Evolutionary conservation across 2,329 filamentous ascomycete genomes (phyloP).

Genomic region (Fusarium armeniacum): DNA sequence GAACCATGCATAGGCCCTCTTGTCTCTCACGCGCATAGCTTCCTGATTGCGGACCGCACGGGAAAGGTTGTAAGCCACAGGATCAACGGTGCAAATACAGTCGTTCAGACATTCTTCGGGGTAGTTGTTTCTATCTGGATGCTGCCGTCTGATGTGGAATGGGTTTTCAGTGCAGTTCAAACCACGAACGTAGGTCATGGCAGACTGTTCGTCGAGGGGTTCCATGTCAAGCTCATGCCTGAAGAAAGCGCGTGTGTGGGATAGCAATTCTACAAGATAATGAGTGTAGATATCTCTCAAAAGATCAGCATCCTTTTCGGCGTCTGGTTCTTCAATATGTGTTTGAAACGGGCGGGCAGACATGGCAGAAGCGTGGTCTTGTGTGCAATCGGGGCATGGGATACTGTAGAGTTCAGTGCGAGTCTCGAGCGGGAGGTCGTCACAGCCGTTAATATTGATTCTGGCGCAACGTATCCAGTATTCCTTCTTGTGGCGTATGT

Average conservation of each 20-base stretch:
- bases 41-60: constrained; percentile 29
- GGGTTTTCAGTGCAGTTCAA: constrained; percentile 19
- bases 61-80: constrained; percentile 32
- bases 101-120: background rate
- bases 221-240: background rate
- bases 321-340: background rate
- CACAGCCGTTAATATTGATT: background rate
- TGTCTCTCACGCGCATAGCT: constrained; percentile 4
- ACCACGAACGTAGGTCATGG: background rate
- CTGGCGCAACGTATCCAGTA: constrained; percentile 39
- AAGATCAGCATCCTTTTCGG: background rate
- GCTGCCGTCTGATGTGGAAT: constrained; percentile 7
- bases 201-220: background rate
- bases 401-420: constrained; percentile 30
- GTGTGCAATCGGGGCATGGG: constrained; percentile 31
- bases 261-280: background rate
- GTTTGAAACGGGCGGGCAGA: constrained; percentile 1
- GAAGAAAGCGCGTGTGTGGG: constrained; percentile 3
- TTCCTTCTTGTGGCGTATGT: constrained; percentile 24
- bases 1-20: constrained; percentile 6
- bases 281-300: background rate
- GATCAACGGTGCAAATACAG: constrained; percentile 13
- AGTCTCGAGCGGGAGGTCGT: constrained; percentile 4
- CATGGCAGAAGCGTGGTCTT: constrained; percentile 27
- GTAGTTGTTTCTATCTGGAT: background rate